A percentile compares a stretch with the other conserved stretches of the same genome.
Conservation (phyloP, 2,329 filamentous ascomycete species). For the Trichoderma harzianum region DNA sequence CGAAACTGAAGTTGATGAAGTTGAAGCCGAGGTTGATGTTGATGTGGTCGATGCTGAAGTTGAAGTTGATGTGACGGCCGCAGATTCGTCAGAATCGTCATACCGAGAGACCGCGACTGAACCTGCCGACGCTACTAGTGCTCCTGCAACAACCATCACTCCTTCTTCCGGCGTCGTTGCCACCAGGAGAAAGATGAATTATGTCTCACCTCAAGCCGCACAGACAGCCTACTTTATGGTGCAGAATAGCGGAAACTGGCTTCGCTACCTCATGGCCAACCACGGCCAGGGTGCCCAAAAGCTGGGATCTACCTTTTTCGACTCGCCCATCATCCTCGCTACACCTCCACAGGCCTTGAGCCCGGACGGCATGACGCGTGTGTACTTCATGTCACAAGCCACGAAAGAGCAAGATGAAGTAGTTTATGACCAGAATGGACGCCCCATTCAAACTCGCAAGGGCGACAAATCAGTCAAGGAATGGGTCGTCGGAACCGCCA, state of each 20-base stretch:
- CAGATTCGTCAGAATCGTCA: not conserved
- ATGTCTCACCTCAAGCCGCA: not conserved
- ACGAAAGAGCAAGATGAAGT: not conserved
- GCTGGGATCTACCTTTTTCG: not conserved
- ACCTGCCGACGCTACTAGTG: not conserved
- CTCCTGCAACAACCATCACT: not conserved
- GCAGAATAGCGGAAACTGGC: slow-evolving; percentile 8
- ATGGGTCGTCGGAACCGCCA: slow-evolving; percentile 17
- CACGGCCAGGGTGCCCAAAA: not conserved
- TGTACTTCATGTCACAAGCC: slow-evolving; percentile 18
- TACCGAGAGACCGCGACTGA: not conserved
- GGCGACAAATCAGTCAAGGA: not conserved
- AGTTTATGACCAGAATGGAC: not conserved
- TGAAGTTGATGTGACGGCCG: not conserved
- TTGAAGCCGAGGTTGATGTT: not conserved
- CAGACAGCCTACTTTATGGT: slow-evolving; percentile 12
- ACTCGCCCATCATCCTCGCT: slow-evolving; percentile 16
- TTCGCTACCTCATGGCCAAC: slow-evolving; percentile 5
- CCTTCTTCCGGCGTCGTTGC: not conserved
- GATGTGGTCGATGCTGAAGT: not conserved
- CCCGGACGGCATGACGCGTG: slow-evolving; percentile 13
- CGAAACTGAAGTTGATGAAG: not conserved
- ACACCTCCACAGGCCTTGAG: slow-evolving; percentile 1
- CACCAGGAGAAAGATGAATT: slow-evolving; percentile 4
- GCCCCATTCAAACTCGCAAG: not conserved